Conservation (phyloP, 768 basidiomycete genomes). For the Steccherinum ochraceum region DNA sequence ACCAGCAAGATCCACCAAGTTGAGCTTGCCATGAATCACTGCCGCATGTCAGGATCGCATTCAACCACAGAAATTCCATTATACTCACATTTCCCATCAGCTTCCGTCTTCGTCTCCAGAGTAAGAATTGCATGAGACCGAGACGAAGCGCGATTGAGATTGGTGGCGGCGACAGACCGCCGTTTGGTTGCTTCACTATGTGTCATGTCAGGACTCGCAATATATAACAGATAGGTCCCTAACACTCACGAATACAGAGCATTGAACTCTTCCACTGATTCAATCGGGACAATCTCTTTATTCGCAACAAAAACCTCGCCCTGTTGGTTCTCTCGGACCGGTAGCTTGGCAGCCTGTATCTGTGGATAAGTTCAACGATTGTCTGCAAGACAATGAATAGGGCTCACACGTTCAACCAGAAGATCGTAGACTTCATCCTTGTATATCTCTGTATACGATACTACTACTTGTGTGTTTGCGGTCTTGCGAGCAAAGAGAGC, state of each 20-base stretch:
- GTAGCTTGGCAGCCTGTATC: slow-evolving; percentile 45
- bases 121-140: slow-evolving; percentile 86
- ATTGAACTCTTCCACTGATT: slow-evolving; percentile 42
- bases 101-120: slow-evolving; percentile 25
- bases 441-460: slow-evolving; percentile 89
- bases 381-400: slow-evolving; percentile 31
- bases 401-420: slow-evolving; percentile 64
- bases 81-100: neutral
- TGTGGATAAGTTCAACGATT: neutral
- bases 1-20: slow-evolving; percentile 85
- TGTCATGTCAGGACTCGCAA: neutral
- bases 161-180: slow-evolving; percentile 82
- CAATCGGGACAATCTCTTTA: slow-evolving; percentile 32
- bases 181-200: slow-evolving; percentile 62
- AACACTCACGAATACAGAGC: slow-evolving; percentile 36
- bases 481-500: slow-evolving; percentile 6
- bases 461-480: slow-evolving; percentile 28
- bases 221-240: neutral
- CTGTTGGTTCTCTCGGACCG: slow-evolving; percentile 44
- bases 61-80: neutral
- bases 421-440: slow-evolving; percentile 90
- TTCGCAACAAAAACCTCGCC: slow-evolving; percentile 54
- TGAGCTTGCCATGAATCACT: slow-evolving; percentile 74
- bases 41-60: too few species aligned
- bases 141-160: slow-evolving; percentile 78